Conservation (phyloP, 179 eudicot genomes). For the Monotropa hypopitys region DNA sequence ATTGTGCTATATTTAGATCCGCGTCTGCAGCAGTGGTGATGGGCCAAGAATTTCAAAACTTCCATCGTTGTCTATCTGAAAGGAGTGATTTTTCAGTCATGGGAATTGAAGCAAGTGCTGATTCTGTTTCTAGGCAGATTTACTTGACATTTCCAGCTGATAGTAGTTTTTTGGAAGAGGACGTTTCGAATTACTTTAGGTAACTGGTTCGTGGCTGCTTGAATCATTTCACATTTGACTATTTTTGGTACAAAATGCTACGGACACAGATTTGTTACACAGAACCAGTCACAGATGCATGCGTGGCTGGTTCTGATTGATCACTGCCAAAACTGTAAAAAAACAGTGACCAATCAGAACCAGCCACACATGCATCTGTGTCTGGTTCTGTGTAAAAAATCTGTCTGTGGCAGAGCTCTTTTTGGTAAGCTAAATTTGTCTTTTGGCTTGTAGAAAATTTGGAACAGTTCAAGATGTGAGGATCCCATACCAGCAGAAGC, state of each 20-base stretch:
- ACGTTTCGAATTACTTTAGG: constrained; percentile 76
- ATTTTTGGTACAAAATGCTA: too few relatives aligned
- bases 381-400: too few relatives aligned
- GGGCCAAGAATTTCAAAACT: constrained; percentile 49
- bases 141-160: constrained; percentile 92
- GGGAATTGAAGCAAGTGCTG: constrained; percentile 33
- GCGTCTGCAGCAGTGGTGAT: constrained; percentile 59
- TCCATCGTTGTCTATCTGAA: constrained; percentile 35
- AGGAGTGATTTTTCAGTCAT: constrained; percentile 49
- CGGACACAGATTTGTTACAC: too few relatives aligned
- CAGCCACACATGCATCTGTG: too few relatives aligned
- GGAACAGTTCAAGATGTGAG: constrained; percentile 96
- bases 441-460: constrained; percentile 32
- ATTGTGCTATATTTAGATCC: constrained; percentile 34
- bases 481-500: constrained; percentile 82
- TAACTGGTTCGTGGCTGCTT: constrained; percentile 9
- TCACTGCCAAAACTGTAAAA: too few relatives aligned
- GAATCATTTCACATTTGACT: neutral
- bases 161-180: constrained; percentile 88
- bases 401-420: too few relatives aligned
- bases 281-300: too few relatives aligned
- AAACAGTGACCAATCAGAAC: too few relatives aligned
- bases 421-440: neutral
- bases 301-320: too few relatives aligned
- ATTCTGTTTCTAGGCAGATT: constrained; percentile 60